Evolutionary conservation across 2,329 filamentous ascomycete genomes (phyloP), one percentile per base, ranked within the genome.

Genomic region (Beauveria bassiana): DNA sequence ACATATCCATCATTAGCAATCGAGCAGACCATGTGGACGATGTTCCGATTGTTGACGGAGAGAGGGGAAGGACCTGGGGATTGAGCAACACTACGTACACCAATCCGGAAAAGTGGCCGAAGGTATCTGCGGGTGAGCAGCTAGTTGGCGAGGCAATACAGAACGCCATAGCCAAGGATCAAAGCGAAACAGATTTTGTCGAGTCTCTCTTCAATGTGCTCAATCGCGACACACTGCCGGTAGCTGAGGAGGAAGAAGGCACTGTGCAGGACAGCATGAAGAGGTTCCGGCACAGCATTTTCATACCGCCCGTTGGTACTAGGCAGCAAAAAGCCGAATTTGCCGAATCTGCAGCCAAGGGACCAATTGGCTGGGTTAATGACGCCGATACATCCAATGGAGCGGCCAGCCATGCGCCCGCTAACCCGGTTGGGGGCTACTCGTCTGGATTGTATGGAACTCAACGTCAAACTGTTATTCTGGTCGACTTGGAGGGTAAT

Each of bases 391-490:
- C 66, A 59, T 74, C 40, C 67, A 70, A 4, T 71, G 75, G 73
- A 8, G 67, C 69, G 38, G 70, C 65, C 61, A 70, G 62, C 26
- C 58, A 46, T 8, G 40, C 61, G 16, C 42, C 59, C 53, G 28
- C 62, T 64, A 46, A 60, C 16, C 49, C 58, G 0, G 63, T 65
- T 18, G 77, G 72, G 49, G 77, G 77, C 1, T 85, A 84, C 65
- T 80, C 82, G 68, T 82, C 78, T 5, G 85, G 85, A 1, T 74
- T 85, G 65, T 88, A 88, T 66, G 85, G 85, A 4, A 88, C 85
- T 5, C 85, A 88, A 72, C 74, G 85, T 43, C 85, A 88, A 73
- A 87, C 85, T 0, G 74, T 87, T 16, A 71, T 88, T 16, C 72
- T 87, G 50, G 81, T 87, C 7, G 84, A 86, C 66, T 85, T 82